Evolutionary conservation across 129 eudicot species (phyloP).

Genomic region (Ambrosia artemisiifolia): DNA sequence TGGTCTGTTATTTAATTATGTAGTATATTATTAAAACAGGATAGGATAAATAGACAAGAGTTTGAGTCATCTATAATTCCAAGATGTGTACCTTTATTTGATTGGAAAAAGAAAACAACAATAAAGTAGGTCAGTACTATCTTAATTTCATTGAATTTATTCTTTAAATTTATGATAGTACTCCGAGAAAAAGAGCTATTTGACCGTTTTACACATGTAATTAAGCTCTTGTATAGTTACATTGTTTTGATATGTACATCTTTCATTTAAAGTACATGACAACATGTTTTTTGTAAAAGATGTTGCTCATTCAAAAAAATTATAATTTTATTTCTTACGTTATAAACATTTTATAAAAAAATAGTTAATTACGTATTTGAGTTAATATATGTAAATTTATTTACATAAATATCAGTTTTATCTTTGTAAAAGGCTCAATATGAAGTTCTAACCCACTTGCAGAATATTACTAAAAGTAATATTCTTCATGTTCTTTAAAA

Average conservation of each 20-base stretch:
- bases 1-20: slow-evolving; percentile 13
- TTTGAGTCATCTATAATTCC: slow-evolving; percentile 26
- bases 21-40: not conserved
- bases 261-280: no score
- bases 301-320: no score
- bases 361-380: no score
- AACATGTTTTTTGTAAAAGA: no score
- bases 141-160: not conserved
- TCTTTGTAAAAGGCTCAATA: not conserved
- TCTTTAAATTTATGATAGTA: not conserved
- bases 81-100: slow-evolving; percentile 18
- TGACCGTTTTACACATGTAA: not conserved
- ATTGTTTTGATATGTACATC: no score
- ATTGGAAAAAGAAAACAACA: slow-evolving; percentile 8
- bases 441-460: slow-evolving; percentile 1
- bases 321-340: no score
- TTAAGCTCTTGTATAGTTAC: not conserved
- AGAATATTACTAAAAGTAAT: slow-evolving; percentile 11
- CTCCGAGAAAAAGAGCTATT: not conserved
- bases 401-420: not conserved
- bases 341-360: no score
- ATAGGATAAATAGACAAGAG: slow-evolving; percentile 16
- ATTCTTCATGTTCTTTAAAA: not conserved
- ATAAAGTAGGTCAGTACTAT: not conserved
- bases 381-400: not conserved